Conservation (phyloP, 2,329 filamentous ascomycete species). For the Neospermospora avenae region DNA sequence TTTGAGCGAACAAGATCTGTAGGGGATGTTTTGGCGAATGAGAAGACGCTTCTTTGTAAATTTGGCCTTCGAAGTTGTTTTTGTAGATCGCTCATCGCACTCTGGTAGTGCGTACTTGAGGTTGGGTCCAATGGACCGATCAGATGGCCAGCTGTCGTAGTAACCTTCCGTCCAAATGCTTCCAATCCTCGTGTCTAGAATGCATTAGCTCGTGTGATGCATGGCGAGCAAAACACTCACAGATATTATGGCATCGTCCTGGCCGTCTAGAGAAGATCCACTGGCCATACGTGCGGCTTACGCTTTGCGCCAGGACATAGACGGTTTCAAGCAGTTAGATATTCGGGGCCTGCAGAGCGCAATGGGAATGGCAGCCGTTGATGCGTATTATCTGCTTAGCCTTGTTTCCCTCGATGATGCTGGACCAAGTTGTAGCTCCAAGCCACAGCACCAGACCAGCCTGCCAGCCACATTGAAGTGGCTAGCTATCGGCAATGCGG, state of each 20-base stretch:
- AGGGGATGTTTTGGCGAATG: conserved; percentile 86
- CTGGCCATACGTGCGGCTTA: conserved; percentile 17
- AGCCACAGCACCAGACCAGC: too few relatives aligned
- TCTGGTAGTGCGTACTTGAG: conserved; percentile 69
- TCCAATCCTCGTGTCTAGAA: conserved; percentile 79
- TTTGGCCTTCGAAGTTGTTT: conserved; percentile 81
- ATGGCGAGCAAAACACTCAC: conserved; percentile 22
- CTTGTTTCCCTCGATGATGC: conserved; percentile 6
- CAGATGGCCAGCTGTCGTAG: conserved; percentile 86
- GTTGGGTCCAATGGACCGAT: conserved; percentile 66
- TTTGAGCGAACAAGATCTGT: conserved; percentile 90
- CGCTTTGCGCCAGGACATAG: conserved; percentile 3
- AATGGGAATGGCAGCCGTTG: not conserved
- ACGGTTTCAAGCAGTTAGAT: not conserved
- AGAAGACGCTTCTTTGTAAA: conserved; percentile 86
- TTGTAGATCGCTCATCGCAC: conserved; percentile 84
- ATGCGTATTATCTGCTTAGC: not conserved
- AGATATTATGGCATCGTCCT: conserved; percentile 35
- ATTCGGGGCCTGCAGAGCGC: not conserved
- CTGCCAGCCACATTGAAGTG: conserved; percentile 1
- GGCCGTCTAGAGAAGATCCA: conserved; percentile 34
- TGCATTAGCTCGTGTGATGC: conserved; percentile 11
- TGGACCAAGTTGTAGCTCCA: not conserved
- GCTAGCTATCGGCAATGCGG: conserved; percentile 5
- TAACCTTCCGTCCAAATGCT: conserved; percentile 91